phyloP scores from a whole-genome alignment of 331 rosid genomes.

The Pyracantha coccinea region DNA sequence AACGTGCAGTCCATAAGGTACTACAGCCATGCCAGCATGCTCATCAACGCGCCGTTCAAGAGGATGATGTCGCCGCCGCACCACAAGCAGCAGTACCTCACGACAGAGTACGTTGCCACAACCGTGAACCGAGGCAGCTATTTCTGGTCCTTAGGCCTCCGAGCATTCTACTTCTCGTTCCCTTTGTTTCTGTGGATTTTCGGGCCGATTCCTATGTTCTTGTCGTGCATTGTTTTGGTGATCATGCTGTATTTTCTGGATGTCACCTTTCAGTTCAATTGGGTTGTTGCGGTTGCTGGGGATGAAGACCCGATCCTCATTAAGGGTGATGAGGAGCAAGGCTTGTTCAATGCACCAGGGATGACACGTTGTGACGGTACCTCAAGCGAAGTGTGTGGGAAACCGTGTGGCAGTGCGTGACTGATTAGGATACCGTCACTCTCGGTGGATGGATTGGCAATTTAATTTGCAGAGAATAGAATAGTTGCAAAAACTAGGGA shows the following conservation, averaged over 20 bases:
- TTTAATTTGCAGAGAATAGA: no score
- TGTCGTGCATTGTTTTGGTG: constrained; percentile 49
- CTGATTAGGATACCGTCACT: no score
- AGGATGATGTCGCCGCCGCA: constrained; percentile 16
- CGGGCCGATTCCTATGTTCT: constrained; percentile 71
- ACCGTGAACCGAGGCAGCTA: constrained; percentile 73
- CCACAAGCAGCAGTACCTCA: constrained; percentile 30
- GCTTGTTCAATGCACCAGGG: no score
- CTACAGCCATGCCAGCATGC: constrained; percentile 77
- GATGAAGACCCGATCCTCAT: neutral
- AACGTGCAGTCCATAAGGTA: constrained; percentile 86
- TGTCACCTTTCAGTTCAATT: constrained; percentile 31
- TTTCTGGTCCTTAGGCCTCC: constrained; percentile 81
- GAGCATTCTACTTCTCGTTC: constrained; percentile 81
- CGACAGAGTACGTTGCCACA: constrained; percentile 52
- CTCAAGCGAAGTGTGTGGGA: no score
- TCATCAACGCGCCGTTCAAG: constrained; percentile 74
- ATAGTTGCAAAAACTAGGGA: neutral
- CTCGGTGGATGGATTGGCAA: no score
- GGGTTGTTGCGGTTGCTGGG: constrained; percentile 27
- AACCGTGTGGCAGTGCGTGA: no score
- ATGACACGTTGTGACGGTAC: no score
- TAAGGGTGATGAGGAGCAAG: constrained; percentile 26
- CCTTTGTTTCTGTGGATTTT: constrained; percentile 79
- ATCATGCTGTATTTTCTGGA: constrained; percentile 64